Evolutionary conservation across 805 yeast genomes (phyloP), one percentile per base, ranked within the genome.

Genomic region (Kuraishia piskuri): DNA sequence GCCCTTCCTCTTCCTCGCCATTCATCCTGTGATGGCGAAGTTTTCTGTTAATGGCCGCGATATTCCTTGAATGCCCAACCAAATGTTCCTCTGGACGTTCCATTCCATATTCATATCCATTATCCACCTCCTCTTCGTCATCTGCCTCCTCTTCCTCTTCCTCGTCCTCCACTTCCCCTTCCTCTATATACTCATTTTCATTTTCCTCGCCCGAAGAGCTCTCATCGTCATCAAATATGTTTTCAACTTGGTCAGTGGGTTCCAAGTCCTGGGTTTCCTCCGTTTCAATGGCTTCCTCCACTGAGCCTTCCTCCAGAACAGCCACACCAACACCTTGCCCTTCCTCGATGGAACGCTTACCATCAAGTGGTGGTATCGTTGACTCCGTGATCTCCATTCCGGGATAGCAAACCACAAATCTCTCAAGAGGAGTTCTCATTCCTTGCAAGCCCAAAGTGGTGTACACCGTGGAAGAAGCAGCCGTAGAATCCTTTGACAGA

Each of bases 111-210:
- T 31, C 23, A 68, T 71, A 63, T 68, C 73, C 63, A 1, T 65
- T 77, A 74, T 74, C 21, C 68, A 71, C 63, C 69, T 73, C 56
- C 2, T 49, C 53, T 21, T 54, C 60, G 9, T n/a, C 44, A 48
- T 12, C 50, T n/a, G 12, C 50, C 21, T 24, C 50, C 2, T 9
- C 50, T n/a, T 25, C 44, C 9, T 48, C 36, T 3, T 24, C 50
- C 9, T 49, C 50, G 14, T 25, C 50, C 17, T 19, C 50, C 22
- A 25, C 22, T 48, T 21, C 24, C n/a, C 12, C 37, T 36, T 4
- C 24, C 20, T 49, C 50, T 19, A n/a, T 21, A 24, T 25, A 21
- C 17, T 26, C 50, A 1, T 20, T 36, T 5, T 17, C 50, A 12
- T 24, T 22, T 8, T 49, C 50, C 36, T 20, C 44, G 17, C 22